Percentiles rank a stretch among this genome's conserved stretches.
Evolutionary conservation across 345 rosid genomes (phyloP).

Genomic region (Citrus glauca): DNA sequence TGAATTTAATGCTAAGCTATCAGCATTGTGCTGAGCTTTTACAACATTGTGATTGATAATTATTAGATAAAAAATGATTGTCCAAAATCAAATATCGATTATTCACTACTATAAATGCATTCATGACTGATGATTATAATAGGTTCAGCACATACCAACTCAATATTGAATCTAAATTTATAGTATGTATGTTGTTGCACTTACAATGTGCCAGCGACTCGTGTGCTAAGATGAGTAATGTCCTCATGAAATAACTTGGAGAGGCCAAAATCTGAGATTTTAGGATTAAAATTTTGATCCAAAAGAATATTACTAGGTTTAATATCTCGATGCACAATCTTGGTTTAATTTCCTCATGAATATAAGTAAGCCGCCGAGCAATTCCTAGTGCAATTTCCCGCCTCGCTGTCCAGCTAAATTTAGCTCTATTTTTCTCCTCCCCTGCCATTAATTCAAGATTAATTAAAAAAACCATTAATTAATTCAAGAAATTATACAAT

Average conservation of each 20-base stretch:
- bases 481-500: no score
- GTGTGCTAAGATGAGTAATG: slow-evolving; percentile 27
- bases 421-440: slow-evolving; percentile 20
- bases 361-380: slow-evolving; percentile 31
- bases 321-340: slow-evolving; percentile 41
- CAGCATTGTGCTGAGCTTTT: no score
- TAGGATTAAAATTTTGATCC: slow-evolving; percentile 34
- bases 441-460: slow-evolving; percentile 13
- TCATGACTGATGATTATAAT: no score
- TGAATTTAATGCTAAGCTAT: no score
- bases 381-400: slow-evolving; percentile 28
- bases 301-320: slow-evolving; percentile 42
- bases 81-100: no score
- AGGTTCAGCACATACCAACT: no score
- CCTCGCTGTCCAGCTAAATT: slow-evolving; percentile 28
- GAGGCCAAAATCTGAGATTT: slow-evolving; percentile 43
- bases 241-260: slow-evolving; percentile 26
- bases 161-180: no score
- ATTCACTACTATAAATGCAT: no score
- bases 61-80: no score
- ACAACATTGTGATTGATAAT: no score
- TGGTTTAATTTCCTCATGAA: slow-evolving; percentile 39
- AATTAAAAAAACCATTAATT: background rate
- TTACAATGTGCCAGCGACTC: slow-evolving; percentile 46
- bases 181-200: background rate